Evolutionary conservation across 441 rosid species (phyloP), one percentile per base, ranked within the genome.

Genomic region (Mallotus repandus): DNA sequence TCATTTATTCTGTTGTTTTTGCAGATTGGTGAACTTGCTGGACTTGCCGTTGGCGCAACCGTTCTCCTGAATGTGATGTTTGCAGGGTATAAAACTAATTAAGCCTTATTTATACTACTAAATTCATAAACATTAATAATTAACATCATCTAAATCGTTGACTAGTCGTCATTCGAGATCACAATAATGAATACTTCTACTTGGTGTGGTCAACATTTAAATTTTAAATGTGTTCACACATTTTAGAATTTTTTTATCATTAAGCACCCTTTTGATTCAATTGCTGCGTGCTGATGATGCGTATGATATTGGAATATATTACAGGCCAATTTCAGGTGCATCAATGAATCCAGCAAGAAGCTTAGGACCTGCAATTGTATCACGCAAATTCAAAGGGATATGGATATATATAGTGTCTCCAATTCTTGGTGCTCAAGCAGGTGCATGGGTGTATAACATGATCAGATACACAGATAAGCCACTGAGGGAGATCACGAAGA

Each of bases 261-360:
- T n/a, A 19, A 25, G 11, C 19, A 61, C 46, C 45, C 64, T 13
- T 43, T 22, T 46, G 45, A 53, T 63, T 4, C 29, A 25, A 25
- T 25, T 25, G 29, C 29, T 25, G 9, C 3, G 15, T 43, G 29
- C 29, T 60, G 11, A 32, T 38, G 18, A 12, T 53, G 16, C 57
- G 21, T 22, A 3, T 45, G 41, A 45, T 50, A 62, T 45, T 62
- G 58, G 22, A 38, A 62, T 56, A 29, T 25, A 29, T 25, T 45
- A 14, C 84, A 94, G 98, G 77, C 86, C 97, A 49, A 82, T 90
- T 9, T 82, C 98, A 2, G 97, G 98, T 57, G 97, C 98, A 21
- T 92, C 97, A 2, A 89, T 94, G 98, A 94, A 94, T 66, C 98
- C 97, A 7, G 97, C 90, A 71, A 84, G 98, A 74, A 92, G 92